Base-by-base conservation (phyloP, 345 rosid genomes). In the Populus pruinosa region DNA sequence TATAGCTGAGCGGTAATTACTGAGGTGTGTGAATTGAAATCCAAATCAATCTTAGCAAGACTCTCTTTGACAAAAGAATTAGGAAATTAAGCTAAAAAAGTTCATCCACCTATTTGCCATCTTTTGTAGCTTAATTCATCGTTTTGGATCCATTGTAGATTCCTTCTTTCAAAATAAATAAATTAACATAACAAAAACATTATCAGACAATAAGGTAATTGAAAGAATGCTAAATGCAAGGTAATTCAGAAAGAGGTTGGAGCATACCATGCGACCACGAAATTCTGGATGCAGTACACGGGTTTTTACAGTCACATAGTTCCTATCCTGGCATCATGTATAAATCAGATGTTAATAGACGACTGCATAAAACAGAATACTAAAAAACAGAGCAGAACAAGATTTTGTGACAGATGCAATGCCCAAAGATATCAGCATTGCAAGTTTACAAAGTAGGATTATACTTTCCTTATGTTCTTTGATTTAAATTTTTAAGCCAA, bases 211-310 rank as follows among this genome's bases (percentile, higher is more conserved):
- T 21, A 35, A 69, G 49, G 17, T 14, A 50, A 16, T 1, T 23
- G 66, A 49, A 50, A 71, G 62, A 35, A 41, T 29, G 59, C 65
- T 39, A 8, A 63, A 31, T 66, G 13, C 36, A 62, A 36, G 17
- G 43, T 20, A 59, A 12, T 69, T 43, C 44, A 61, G 66, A 20
- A 68, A 39, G 20, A 31, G 33, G 33, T 17, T 8, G 66, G 12
- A 69, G 43, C 86, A 63, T 96, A 96, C 99, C 99, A 96, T 93
- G 74, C 99, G 94, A 72, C 97, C 99, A 73, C 97, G 98, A 83
- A 93, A 96, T 83, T 96, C 99, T 6, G 99, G 99, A 86, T 87
- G 69, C 66, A 96, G 63, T 59, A 86, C 87, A 67, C 90, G 93
- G 69, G 56, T 90, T 83, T 91, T 91, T 70, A 89, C 75, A 17